Conservation (phyloP, 176 grass and related monocot species). For the Luzula sylvatica region DNA sequence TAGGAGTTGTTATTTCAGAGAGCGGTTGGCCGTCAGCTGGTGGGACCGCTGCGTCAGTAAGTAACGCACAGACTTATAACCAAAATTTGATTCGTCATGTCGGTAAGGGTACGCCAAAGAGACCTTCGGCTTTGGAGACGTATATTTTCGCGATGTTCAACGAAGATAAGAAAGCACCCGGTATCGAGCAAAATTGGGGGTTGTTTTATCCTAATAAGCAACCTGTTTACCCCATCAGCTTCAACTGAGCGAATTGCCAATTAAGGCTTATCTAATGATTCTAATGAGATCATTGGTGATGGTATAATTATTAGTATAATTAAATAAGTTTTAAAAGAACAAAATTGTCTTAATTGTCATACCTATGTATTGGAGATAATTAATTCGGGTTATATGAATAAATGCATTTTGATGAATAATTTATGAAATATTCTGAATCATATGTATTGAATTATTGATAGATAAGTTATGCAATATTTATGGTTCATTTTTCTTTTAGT, state of each 20-base stretch:
- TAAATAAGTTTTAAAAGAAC: too few relatives aligned
- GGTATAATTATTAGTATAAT: too few relatives aligned
- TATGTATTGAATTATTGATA: too few relatives aligned
- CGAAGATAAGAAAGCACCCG: conserved; percentile 31
- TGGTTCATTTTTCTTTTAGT: too few relatives aligned
- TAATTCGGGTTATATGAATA: too few relatives aligned
- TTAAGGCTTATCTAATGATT: too few relatives aligned
- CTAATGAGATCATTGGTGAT: too few relatives aligned
- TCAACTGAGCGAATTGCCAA: not conserved
- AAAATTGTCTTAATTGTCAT: too few relatives aligned
- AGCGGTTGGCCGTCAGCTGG: conserved; percentile 62
- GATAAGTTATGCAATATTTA: too few relatives aligned
- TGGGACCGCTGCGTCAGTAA: conserved; percentile 17
- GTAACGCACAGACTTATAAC: conserved; percentile 53
- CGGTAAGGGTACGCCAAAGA: conserved; percentile 39
- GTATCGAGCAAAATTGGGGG: conserved; percentile 43
- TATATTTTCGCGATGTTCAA: conserved; percentile 85
- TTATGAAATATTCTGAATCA: too few relatives aligned
- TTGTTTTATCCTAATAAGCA: conserved; percentile 38
- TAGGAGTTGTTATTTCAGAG: conserved; percentile 51
- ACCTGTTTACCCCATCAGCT: conserved; percentile 34
- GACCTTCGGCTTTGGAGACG: conserved; percentile 25
- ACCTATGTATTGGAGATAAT: too few relatives aligned
- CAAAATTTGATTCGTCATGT: conserved; percentile 57
- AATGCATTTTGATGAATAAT: too few relatives aligned